These are phyloP conservation scores for rapeseed (Brassica napus) DNA, from an alignment of 345 rosid species.

Conservation along the genomic window DNA sequence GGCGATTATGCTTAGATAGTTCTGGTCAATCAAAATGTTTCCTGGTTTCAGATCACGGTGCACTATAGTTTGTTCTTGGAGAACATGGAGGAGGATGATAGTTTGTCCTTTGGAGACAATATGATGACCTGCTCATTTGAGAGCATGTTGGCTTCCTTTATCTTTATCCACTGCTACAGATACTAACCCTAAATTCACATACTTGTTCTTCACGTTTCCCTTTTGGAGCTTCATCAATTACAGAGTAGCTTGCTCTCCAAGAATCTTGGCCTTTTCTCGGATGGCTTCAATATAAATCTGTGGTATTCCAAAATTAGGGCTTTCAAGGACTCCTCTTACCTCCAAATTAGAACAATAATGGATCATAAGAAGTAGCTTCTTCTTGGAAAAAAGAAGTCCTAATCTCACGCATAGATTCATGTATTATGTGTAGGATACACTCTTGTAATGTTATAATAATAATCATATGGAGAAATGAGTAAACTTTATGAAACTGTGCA, in stretches of 20 bases:
- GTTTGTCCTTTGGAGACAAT: conserved; percentile 65
- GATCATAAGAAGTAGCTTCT: too few relatives aligned
- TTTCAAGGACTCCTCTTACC: neutral
- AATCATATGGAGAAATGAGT: neutral
- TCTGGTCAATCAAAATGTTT: conserved; percentile 77
- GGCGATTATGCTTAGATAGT: conserved; percentile 81
- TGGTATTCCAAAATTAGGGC: neutral
- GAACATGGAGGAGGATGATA: conserved; percentile 71
- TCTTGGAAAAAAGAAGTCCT: too few relatives aligned
- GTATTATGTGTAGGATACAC: neutral
- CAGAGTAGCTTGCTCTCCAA: conserved; percentile 2
- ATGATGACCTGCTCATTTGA: conserved; percentile 79
- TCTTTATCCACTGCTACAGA: conserved; percentile 81
- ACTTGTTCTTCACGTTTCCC: conserved; percentile 45
- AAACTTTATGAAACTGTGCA: neutral
- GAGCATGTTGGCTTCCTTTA: conserved; percentile 78
- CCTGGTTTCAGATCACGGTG: conserved; percentile 96
- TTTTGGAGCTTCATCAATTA: conserved; percentile 33
- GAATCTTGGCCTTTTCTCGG: conserved; percentile 10
- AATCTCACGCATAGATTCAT: neutral
- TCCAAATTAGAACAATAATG: too few relatives aligned
- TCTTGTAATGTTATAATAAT: neutral
- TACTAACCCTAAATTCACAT: conserved; percentile 48
- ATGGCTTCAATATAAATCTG: conserved; percentile 11
- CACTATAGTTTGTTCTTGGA: conserved; percentile 82